Evolutionary conservation across 2,329 filamentous ascomycete species (phyloP), one percentile per base, ranked within the genome.

Genomic region (Atkinsonella texensis): DNA sequence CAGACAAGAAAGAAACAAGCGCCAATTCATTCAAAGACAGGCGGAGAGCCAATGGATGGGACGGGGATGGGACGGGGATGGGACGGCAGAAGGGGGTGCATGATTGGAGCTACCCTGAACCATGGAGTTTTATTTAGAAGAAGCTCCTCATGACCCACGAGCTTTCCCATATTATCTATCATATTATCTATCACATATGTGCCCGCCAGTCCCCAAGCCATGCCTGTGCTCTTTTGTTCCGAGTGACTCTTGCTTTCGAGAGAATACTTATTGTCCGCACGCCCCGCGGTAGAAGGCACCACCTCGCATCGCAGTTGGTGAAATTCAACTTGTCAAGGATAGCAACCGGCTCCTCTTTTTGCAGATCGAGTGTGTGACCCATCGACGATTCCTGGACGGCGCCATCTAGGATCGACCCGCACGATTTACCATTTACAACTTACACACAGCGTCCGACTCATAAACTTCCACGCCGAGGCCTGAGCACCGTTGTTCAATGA

Each of bases 1-100:
- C 48, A 50, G 51, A 38, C 47, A 38, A 48, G 35, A 49, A 38
- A 48, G 35, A 49, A 23, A 23, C 28, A 28, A n/a, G 45, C 28
- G 13, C 17, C 46, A 33, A 31, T 17, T 23, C 17, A 31, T 17
- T 23, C 17, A 35, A 32, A 23, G 15, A 43, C 13, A 20, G 35
- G 39, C 15, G 11, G 43, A 46, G 43, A 31, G 43, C 10, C 43
- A 45, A 28, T 20, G 40, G 39, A 49, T 32, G 18, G 9, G 17
- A 23, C 20, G 20, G 18, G 9, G 17, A 23, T 4, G 20, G 20
- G 20, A 23, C 20, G n/a, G n/a, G n/a, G n/a, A 23, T 4, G 4
- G 20, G 20, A 23, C 20, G 20, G 20, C 20, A 23, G 20, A 23
- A 23, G 4, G 20, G 20, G 20, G 20, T 23, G 20, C 20, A 23